Evolutionary conservation across 177 flowering plant species (phyloP).

Genomic region (Vitis hybrid): DNA sequence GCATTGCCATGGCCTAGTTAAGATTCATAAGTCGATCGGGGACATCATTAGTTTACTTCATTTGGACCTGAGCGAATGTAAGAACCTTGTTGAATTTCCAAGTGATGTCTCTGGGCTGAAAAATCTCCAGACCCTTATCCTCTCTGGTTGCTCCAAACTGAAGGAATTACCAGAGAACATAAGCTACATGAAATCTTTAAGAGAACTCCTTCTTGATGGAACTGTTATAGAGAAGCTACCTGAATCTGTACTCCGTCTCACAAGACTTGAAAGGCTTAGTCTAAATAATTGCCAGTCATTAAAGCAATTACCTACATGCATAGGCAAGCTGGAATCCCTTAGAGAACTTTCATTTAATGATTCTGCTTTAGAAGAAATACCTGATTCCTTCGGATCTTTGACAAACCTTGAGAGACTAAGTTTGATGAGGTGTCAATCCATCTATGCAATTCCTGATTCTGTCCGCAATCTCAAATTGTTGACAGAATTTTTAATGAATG

Average conservation of each 20-base stretch:
- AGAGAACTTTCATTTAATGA: slow-evolving; percentile 23
- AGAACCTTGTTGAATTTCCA: slow-evolving; percentile 34
- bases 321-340: slow-evolving; percentile 31
- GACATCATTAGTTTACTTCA: slow-evolving; percentile 20
- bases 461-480: slow-evolving; percentile 33
- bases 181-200: slow-evolving; percentile 30
- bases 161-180: slow-evolving; percentile 33
- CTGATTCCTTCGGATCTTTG: slow-evolving; percentile 33
- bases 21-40: slow-evolving; percentile 38
- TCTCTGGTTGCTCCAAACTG: slow-evolving; percentile 37
- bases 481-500: slow-evolving; percentile 12
- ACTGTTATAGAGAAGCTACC: slow-evolving; percentile 36
- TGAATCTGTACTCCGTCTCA: slow-evolving; percentile 29
- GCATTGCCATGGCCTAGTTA: slow-evolving; percentile 21
- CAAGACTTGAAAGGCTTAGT: slow-evolving; percentile 35
- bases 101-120: slow-evolving; percentile 41
- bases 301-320: slow-evolving; percentile 26
- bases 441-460: slow-evolving; percentile 32
- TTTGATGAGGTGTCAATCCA: slow-evolving; percentile 29
- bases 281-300: slow-evolving; percentile 23
- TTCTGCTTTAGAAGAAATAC: slow-evolving; percentile 30
- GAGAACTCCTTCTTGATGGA: slow-evolving; percentile 30
- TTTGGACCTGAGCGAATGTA: slow-evolving; percentile 34
- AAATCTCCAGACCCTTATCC: slow-evolving; percentile 31
- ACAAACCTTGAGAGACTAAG: slow-evolving; percentile 31